These are phyloP conservation scores for Entomophthora muscae DNA, from an alignment of 371 early-diverging fungal species.

Conservation along the genomic window DNA sequence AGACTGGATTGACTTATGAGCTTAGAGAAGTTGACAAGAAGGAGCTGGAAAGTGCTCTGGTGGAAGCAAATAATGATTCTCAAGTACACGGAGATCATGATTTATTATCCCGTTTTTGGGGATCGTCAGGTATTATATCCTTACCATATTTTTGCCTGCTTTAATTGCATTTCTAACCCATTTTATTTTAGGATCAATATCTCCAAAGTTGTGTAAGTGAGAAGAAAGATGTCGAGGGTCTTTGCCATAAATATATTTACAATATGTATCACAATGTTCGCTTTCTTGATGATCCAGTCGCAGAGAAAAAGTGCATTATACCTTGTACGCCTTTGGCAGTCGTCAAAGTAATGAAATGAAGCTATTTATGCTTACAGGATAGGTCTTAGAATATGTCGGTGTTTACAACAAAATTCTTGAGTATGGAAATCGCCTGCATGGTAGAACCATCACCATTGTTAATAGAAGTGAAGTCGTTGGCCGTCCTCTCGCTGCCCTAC, in stretches of 20 bases:
- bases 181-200: slow-evolving; percentile 54
- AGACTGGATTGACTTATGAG: slow-evolving; percentile 80
- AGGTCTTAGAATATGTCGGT: slow-evolving; percentile 80
- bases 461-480: slow-evolving; percentile 95
- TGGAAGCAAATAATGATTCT: slow-evolving; percentile 72
- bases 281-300: slow-evolving; percentile 54
- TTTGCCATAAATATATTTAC: slow-evolving; percentile 80
- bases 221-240: slow-evolving; percentile 90
- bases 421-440: slow-evolving; percentile 89
- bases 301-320: slow-evolving; percentile 75
- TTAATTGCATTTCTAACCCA: neutral
- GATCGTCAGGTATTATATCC: slow-evolving; percentile 44
- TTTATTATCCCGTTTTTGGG: slow-evolving; percentile 90
- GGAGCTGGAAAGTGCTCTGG: slow-evolving; percentile 65
- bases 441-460: slow-evolving; percentile 76
- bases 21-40: slow-evolving; percentile 62
- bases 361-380: neutral
- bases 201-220: slow-evolving; percentile 75
- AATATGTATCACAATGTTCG: slow-evolving; percentile 93
- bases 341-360: slow-evolving; percentile 47
- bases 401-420: slow-evolving; percentile 79
- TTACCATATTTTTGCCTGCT: neutral
- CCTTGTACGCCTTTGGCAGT: slow-evolving; percentile 92
- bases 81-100: slow-evolving; percentile 81
- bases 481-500: slow-evolving; percentile 88